These are phyloP conservation scores for Tetraselmis striata DNA, from an alignment of 139 green algal genomes.

Conservation along the genomic window DNA sequence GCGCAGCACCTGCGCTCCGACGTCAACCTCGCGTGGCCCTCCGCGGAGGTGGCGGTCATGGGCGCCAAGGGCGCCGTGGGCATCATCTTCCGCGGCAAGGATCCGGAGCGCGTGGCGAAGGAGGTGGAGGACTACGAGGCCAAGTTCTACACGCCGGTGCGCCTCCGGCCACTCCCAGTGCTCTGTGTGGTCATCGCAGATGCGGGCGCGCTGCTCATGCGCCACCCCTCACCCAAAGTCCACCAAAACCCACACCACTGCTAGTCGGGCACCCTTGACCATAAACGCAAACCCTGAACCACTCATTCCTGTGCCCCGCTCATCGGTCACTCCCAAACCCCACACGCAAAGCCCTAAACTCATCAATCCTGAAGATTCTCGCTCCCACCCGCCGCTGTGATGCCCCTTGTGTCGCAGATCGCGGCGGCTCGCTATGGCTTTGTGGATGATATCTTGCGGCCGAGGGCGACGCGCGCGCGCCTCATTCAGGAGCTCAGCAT, in stretches of 20 bases:
- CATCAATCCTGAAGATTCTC: background rate
- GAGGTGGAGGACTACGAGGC: constrained; percentile 42
- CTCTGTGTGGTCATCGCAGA: no score
- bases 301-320: no score
- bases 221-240: background rate
- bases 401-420: no score
- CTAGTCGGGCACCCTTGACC: no score
- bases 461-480: constrained; percentile 39
- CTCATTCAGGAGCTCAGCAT: constrained; percentile 41
- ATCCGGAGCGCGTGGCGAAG: constrained; percentile 4
- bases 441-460: constrained; percentile 58
- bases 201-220: background rate
- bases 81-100: constrained; percentile 41
- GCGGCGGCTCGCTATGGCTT: constrained; percentile 45
- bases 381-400: constrained; percentile 34
- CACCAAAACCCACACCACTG: no score
- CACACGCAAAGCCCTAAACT: no score
- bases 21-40: constrained; percentile 59
- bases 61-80: constrained; percentile 56
- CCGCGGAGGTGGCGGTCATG: constrained; percentile 68
- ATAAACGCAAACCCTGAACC: no score
- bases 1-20: constrained; percentile 56
- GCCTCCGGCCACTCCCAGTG: no score
- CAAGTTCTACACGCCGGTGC: constrained; percentile 35
- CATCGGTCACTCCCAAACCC: no score